Conservation (phyloP, 2,329 filamentous ascomycete genomes). For the Coniochaeta sp. region DNA sequence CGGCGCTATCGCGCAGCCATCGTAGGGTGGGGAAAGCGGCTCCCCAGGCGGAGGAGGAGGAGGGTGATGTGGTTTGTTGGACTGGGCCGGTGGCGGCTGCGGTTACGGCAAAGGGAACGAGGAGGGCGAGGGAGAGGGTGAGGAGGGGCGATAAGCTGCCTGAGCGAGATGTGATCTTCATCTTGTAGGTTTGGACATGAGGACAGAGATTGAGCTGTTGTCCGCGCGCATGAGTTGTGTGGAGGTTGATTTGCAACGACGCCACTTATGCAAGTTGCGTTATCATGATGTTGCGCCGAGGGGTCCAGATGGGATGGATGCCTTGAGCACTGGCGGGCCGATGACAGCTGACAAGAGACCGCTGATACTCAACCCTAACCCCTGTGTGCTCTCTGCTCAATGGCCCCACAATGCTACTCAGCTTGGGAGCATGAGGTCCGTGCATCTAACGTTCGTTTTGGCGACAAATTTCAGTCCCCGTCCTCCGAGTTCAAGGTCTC, state of each 20-base stretch:
- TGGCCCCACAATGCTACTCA: background rate
- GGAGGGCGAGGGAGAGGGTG: conserved; percentile 6
- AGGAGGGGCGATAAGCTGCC: conserved; percentile 6
- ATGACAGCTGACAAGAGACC: background rate
- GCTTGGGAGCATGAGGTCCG: background rate
- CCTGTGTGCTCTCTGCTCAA: background rate
- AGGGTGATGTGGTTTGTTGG: background rate
- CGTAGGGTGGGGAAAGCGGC: conserved; percentile 38
- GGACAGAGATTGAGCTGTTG: background rate
- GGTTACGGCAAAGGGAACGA: conserved; percentile 5
- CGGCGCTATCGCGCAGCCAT: conserved; percentile 40
- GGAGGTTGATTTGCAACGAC: background rate
- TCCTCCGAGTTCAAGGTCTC: background rate
- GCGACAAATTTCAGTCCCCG: background rate
- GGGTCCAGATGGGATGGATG: background rate
- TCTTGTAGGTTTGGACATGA: background rate
- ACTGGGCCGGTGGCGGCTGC: conserved; percentile 2
- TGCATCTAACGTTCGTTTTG: background rate
- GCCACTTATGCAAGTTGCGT: background rate
- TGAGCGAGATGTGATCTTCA: background rate
- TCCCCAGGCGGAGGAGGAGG: conserved; percentile 4
- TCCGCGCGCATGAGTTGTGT: background rate
- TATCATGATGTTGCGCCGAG: background rate
- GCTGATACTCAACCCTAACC: background rate
- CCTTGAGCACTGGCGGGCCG: background rate